These are phyloP conservation scores for Globisporangium camurandrum DNA, from an alignment of 352 stramenopile genomes.

Conservation along the genomic window DNA sequence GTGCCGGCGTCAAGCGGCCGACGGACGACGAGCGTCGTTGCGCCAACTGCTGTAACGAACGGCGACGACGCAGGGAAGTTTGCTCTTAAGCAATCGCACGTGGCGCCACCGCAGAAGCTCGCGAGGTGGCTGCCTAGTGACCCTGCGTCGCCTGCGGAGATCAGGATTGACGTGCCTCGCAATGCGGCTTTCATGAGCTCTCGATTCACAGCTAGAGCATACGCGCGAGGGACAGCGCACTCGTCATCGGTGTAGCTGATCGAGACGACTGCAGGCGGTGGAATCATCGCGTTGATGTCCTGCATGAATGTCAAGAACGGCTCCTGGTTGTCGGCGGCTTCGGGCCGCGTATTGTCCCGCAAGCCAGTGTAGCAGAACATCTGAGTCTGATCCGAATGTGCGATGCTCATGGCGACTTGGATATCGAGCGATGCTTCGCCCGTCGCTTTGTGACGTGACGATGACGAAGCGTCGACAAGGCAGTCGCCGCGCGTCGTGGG, in stretches of 20 bases:
- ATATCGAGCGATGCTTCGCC: slow-evolving; percentile 68
- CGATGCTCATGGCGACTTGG: slow-evolving; percentile 42
- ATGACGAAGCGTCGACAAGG: slow-evolving; percentile 10
- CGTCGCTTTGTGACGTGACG: slow-evolving; percentile 18
- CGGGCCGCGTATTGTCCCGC: slow-evolving; percentile 30
- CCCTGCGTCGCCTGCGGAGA: slow-evolving; percentile 59
- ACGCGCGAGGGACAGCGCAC: slow-evolving; percentile 45
- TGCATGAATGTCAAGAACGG: slow-evolving; percentile 70
- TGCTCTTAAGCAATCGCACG: slow-evolving; percentile 44
- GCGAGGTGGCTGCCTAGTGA: slow-evolving; percentile 45
- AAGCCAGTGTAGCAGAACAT: slow-evolving; percentile 60
- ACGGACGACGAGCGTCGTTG: slow-evolving; percentile 31
- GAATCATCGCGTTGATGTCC: slow-evolving; percentile 59
- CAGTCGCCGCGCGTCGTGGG: slow-evolving; percentile 35
- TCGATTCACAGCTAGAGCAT: slow-evolving; percentile 51
- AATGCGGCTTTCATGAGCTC: slow-evolving; percentile 74
- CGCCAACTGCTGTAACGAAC: slow-evolving; percentile 63
- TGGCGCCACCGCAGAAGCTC: slow-evolving; percentile 32
- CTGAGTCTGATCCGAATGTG: slow-evolving; percentile 34
- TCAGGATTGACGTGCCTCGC: slow-evolving; percentile 54
- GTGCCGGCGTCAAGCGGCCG: not conserved
- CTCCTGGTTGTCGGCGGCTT: slow-evolving; percentile 70
- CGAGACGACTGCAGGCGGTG: slow-evolving; percentile 53
- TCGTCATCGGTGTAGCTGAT: slow-evolving; percentile 84
- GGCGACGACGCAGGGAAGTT: slow-evolving; percentile 71